Base-by-base conservation (phyloP, 2,329 filamentous ascomycete genomes). In the Aspergillus jensenii region DNA sequence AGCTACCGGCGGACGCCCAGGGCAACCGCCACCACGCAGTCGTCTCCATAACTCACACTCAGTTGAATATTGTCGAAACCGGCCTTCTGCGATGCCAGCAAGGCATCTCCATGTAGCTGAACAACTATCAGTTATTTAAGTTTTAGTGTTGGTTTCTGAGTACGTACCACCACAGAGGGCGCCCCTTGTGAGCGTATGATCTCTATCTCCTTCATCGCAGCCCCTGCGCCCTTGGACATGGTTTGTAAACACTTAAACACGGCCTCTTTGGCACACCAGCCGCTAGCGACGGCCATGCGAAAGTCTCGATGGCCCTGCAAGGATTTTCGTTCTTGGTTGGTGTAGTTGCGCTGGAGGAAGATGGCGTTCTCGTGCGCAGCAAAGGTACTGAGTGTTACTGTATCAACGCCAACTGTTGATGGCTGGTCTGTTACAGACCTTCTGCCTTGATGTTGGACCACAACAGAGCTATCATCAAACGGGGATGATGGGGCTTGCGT, bases 161-260 rank as follows among this genome's bases (percentile, higher is more conserved):
- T 21, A 53, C 51, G 35, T 15, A 53, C 51, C 27, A 53, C 43
- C 14, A 45, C 51, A 3, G 12, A 37, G 1, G 51, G 51, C 9
- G 19, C 43, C 14, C 40, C 51, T 8, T 53, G 51, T 5, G 40
- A 35, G 21, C 51, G 40, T 5, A 45, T 12, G 44, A 53, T 45
- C 33, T 53, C 51, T 4, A 53, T 53, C 15, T 53, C 51, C 2
- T 37, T 46, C 51, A 53, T 53, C 2, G 25, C 23, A 11, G 51
- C 23, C 6, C 39, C 51, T 14, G 51, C 51, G 1, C 51, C 51
- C 15, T 53, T 53, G 21, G 51, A 53, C 2, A 45, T 11, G 2
- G 51, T 53, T 8, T 53, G 35, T 23, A 53, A n/a, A 14, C 51
- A 53, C 15, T 53, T 53, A 25, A 53, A 53, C 31, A 53, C 40